phyloP scores from a whole-genome alignment of 768 basidiomycete genomes.

The Cystofilobasidium ferigula region DNA sequence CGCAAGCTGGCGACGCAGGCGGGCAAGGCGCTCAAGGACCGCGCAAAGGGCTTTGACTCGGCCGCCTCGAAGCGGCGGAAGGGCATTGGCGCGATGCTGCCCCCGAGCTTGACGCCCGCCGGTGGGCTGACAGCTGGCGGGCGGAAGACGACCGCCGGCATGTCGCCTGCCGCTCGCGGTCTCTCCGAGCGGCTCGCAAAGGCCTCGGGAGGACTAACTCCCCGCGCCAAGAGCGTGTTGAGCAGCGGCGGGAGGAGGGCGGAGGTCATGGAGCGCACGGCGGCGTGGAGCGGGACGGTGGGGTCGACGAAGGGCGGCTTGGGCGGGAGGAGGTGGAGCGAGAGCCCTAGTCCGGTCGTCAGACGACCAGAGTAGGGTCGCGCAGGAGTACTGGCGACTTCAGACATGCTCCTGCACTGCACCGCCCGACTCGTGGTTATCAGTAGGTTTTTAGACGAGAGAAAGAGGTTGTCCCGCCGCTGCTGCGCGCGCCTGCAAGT shows the following conservation, averaged over 20 bases:
- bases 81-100: slow-evolving; percentile 2
- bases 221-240: not conserved
- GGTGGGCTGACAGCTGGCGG: not conserved
- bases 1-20: slow-evolving; percentile 72
- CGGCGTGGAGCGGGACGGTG: slow-evolving; percentile 11
- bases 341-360: slow-evolving; percentile 21
- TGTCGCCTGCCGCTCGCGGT: slow-evolving; percentile 27
- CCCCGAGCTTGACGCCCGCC: slow-evolving; percentile 1
- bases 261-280: slow-evolving; percentile 18
- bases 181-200: slow-evolving; percentile 19
- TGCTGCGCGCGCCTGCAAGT: no score
- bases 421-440: no score
- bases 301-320: slow-evolving; percentile 15
- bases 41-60: slow-evolving; percentile 29
- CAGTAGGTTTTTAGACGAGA: no score
- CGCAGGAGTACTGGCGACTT: no score
- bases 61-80: not conserved
- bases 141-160: slow-evolving; percentile 7
- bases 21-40: slow-evolving; percentile 57
- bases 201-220: not conserved
- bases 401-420: no score
- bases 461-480: no score
- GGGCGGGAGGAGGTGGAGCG: slow-evolving; percentile 27
- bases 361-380: no score
- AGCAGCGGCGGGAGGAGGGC: slow-evolving; percentile 19